phyloP scores from a whole-genome alignment of 371 early-diverging fungal species.

The Catenaria anguillulae region DNA sequence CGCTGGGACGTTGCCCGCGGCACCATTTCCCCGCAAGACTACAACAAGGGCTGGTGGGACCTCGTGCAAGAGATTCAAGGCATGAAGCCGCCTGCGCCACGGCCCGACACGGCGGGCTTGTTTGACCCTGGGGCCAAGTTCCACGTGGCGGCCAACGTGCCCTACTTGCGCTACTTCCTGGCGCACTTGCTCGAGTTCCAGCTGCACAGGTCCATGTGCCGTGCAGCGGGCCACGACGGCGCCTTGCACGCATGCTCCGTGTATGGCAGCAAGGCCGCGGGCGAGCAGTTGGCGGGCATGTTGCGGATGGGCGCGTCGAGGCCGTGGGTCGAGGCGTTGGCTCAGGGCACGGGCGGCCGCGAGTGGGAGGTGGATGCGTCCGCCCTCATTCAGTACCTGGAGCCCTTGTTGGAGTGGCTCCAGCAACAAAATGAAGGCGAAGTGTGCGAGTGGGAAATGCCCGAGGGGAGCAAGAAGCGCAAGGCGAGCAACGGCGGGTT shows the following conservation, averaged over 20 bases:
- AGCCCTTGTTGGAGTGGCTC: slow-evolving; percentile 12
- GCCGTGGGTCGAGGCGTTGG: slow-evolving; percentile 15
- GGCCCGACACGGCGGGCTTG: slow-evolving; percentile 6
- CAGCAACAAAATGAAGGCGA: slow-evolving; percentile 10
- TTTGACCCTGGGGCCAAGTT: slow-evolving; percentile 16
- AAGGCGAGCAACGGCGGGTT: too few species aligned
- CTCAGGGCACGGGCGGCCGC: slow-evolving; percentile 8
- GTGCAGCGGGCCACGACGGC: slow-evolving; percentile 9
- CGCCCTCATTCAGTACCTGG: slow-evolving; percentile 14
- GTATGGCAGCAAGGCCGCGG: slow-evolving; percentile 11
- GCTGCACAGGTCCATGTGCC: slow-evolving; percentile 12
- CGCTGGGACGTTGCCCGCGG: slow-evolving; percentile 10
- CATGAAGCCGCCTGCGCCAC: not conserved
- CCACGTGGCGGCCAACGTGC: slow-evolving; percentile 11
- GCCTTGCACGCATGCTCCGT: slow-evolving; percentile 16
- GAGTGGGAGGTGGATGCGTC: slow-evolving; percentile 11
- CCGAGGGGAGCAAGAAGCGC: too few species aligned
- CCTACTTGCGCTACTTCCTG: slow-evolving; percentile 16
- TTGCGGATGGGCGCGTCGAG: slow-evolving; percentile 10
- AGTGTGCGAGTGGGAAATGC: not conserved
- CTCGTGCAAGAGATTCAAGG: slow-evolving; percentile 10
- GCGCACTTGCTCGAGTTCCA: slow-evolving; percentile 11
- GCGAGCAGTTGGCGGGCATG: slow-evolving; percentile 11
- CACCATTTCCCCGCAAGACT: slow-evolving; percentile 9
- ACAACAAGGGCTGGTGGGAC: slow-evolving; percentile 9